Base-by-base conservation (phyloP, 257 asterid genomes). In the Prunella vulgaris region DNA sequence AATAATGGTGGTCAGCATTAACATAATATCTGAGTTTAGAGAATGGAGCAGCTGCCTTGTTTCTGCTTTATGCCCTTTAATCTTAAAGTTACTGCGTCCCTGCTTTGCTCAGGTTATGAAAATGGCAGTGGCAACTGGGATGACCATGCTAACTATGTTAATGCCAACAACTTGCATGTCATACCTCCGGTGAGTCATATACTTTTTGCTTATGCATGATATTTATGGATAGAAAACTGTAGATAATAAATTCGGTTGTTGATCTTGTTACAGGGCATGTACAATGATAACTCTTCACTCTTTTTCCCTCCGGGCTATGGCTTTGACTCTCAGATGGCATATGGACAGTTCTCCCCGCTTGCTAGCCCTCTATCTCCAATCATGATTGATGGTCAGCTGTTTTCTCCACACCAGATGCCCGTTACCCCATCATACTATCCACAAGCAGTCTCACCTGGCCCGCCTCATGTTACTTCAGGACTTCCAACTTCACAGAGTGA, bases 371-470 rank as follows among this genome's bases (percentile, higher is more conserved):
- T 91, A 10, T 89, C 99, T 63, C 91, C 98, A 49, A 81, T 91
- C 76, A 84, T 91, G 96, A 76, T 94, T 59, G 99, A 94, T 66
- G 96, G 98, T 60, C 99, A 91, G 87, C 87, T 94, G 74, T 91
- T 84, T 75, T 88, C 97, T 60, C 93, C 95, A 13, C 97, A 91
- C 75, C 99, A 90, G 68, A 83, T 91, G 79, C 88, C 95, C 12
- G 86, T 83, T 58, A 77, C 85, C 35, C 95, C 95, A 14, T 66
- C 93, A 42, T 91, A 87, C 77, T 92, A 83, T 69, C 95, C 87
- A 13, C 87, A 86, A 48, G 73, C 97, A 25, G 76, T 93, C 80
- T 94, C 99, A 61, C 97, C 97, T 60, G 95, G 96, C 60, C 87
- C 87, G 70, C 92, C 85, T 22, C 97, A 87, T 82, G 88, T 60